A percentile compares a stretch with the other conserved stretches of the same genome.
Evolutionary conservation across 768 basidiomycete genomes (phyloP).

Genomic region (Vishniacozyma victoriae): DNA sequence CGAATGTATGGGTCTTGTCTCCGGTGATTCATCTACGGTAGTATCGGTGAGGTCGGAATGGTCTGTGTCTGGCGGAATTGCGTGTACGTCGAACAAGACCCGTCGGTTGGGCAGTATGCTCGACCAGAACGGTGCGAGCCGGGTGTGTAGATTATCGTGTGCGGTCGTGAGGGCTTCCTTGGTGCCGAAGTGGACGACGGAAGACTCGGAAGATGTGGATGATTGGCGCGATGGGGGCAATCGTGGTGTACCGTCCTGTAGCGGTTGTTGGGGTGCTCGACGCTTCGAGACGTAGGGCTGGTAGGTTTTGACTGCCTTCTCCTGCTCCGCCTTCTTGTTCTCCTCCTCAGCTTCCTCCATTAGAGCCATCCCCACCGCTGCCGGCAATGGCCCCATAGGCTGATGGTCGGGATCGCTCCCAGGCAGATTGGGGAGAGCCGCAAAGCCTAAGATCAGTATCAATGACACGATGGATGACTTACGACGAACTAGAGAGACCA

Average conservation of each 20-base stretch:
- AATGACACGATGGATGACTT: constrained; percentile 12
- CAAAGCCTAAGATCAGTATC: constrained; percentile 56
- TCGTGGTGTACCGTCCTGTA: too few relatives aligned
- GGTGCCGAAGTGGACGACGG: constrained; percentile 55
- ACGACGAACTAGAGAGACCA: constrained; percentile 75
- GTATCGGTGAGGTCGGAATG: constrained; percentile 14
- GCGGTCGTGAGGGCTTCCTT: constrained; percentile 53
- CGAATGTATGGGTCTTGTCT: constrained; percentile 39
- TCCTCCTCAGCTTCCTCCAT: constrained; percentile 50
- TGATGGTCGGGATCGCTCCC: constrained; percentile 16
- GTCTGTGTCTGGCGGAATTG: constrained; percentile 31
- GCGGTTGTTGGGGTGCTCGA: too few relatives aligned
- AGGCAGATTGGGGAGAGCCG: constrained; percentile 61
- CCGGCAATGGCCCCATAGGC: constrained; percentile 18
- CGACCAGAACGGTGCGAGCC: constrained; percentile 71
- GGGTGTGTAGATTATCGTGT: constrained; percentile 68
- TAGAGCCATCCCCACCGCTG: constrained; percentile 52
- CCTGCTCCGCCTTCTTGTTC: constrained; percentile 51
- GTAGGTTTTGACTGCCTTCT: constrained; percentile 57
- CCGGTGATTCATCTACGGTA: constrained; percentile 8
- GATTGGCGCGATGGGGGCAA: constrained; percentile 1
- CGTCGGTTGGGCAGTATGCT: constrained; percentile 58
- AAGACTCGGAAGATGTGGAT: constrained; percentile 15
- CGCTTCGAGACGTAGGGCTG: constrained; percentile 12
- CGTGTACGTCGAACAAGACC: constrained; percentile 61